These are phyloP conservation scores for Climacium dendroides DNA, from an alignment of 225 moss, liverwort and hornwort species.

Conservation along the genomic window DNA sequence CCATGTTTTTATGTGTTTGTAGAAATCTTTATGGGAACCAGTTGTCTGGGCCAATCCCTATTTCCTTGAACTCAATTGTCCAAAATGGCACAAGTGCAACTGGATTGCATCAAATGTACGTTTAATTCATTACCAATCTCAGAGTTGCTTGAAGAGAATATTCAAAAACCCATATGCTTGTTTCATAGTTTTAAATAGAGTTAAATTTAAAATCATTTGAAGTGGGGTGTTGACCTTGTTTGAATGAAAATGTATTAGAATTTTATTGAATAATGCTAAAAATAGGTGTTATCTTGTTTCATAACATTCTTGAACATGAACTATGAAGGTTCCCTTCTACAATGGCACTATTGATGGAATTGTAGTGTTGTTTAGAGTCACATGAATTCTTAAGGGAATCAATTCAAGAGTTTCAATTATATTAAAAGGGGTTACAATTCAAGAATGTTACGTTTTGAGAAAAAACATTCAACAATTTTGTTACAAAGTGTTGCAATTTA, in stretches of 20 bases:
- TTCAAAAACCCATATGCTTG: background rate
- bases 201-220: background rate
- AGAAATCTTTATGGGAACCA: constrained; percentile 50
- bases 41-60: constrained; percentile 31
- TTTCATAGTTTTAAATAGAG: background rate
- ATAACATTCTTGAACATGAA: background rate
- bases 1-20: background rate
- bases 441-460: background rate
- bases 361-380: background rate
- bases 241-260: too few relatives aligned
- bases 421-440: background rate
- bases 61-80: background rate
- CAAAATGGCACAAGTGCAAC: background rate
- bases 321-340: background rate
- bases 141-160: background rate
- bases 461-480: background rate
- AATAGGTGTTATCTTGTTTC: background rate
- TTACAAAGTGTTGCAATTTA: background rate
- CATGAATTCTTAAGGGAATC: background rate
- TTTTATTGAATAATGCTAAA: background rate
- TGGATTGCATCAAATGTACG: constrained; percentile 42
- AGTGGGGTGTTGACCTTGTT: background rate
- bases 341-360: background rate
- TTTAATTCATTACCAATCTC: background rate
- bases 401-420: background rate